Evolutionary conservation across 2,329 filamentous ascomycete species (phyloP).

Genomic region (Stachybotrys echinatus): DNA sequence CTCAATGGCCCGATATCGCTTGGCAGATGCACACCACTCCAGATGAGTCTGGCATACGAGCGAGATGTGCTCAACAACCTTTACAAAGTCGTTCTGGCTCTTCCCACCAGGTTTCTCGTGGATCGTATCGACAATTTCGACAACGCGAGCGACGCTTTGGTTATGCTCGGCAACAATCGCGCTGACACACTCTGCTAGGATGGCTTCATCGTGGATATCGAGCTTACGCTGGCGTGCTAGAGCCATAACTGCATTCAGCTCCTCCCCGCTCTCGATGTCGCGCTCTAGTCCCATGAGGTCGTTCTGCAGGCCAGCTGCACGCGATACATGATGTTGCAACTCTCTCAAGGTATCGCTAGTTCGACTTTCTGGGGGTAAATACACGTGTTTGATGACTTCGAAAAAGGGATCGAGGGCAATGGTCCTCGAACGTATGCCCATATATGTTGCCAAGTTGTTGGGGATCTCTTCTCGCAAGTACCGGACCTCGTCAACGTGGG

Average conservation of each 20-base stretch:
- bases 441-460: constrained; percentile 1
- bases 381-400: constrained; percentile 1
- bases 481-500: not conserved
- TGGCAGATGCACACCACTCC: constrained; percentile 11
- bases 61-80: not conserved
- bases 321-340: not conserved
- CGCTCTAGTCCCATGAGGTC: constrained; percentile 3
- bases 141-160: not conserved
- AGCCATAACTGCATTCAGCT: not conserved
- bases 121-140: not conserved
- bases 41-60: not conserved
- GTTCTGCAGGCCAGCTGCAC: constrained; percentile 1
- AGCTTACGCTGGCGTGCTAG: not conserved
- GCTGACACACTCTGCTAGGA: not conserved
- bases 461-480: not conserved
- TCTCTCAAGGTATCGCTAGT: not conserved
- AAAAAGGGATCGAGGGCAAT: constrained; percentile 1
- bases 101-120: not conserved
- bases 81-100: not conserved
- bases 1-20: not conserved
- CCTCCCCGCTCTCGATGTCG: no score
- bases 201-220: not conserved
- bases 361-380: not conserved
- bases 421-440: not conserved
- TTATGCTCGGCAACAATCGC: not conserved